Percentiles rank a stretch among this genome's conserved stretches.
These are phyloP conservation scores for Phytophthora constricta DNA, from an alignment of 352 stramenopile species.

Conservation along the genomic window DNA sequence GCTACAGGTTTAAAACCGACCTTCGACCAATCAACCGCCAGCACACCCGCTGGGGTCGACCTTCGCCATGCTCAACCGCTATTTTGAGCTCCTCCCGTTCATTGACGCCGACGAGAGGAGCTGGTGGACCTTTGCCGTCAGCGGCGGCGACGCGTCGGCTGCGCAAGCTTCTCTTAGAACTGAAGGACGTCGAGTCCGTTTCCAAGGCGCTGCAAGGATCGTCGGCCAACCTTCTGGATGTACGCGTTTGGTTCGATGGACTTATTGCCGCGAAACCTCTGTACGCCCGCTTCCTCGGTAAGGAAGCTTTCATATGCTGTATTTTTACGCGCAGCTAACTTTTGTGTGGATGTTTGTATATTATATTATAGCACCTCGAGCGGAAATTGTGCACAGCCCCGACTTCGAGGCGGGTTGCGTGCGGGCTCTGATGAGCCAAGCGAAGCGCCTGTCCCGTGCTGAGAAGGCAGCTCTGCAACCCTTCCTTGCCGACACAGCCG, in stretches of 20 bases:
- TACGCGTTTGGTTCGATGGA: conserved; percentile 1
- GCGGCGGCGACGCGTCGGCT: not conserved
- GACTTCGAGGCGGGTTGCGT: conserved; percentile 16
- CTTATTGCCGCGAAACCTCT: not conserved
- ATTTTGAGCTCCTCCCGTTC: too few relatives aligned
- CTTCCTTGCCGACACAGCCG: not conserved
- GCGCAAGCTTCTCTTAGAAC: not conserved
- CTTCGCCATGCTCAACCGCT: too few relatives aligned
- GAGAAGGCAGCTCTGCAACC: conserved; percentile 5
- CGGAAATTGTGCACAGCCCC: conserved; percentile 35
- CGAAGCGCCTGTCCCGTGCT: not conserved
- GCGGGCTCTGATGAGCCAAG: not conserved
- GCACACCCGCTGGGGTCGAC: too few relatives aligned
- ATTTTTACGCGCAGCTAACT: not conserved
- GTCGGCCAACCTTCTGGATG: not conserved
- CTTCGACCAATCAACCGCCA: too few relatives aligned
- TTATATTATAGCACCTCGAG: not conserved
- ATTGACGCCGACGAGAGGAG: too few relatives aligned
- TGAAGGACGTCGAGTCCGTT: not conserved
- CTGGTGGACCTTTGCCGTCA: too few relatives aligned
- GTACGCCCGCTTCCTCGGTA: not conserved
- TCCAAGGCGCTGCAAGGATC: not conserved
- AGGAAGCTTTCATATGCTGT: not conserved
- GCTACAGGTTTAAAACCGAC: too few relatives aligned
- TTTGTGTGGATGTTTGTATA: not conserved